Conservation (phyloP, 2,329 filamentous ascomycete genomes). For the Botrytis medusae region DNA sequence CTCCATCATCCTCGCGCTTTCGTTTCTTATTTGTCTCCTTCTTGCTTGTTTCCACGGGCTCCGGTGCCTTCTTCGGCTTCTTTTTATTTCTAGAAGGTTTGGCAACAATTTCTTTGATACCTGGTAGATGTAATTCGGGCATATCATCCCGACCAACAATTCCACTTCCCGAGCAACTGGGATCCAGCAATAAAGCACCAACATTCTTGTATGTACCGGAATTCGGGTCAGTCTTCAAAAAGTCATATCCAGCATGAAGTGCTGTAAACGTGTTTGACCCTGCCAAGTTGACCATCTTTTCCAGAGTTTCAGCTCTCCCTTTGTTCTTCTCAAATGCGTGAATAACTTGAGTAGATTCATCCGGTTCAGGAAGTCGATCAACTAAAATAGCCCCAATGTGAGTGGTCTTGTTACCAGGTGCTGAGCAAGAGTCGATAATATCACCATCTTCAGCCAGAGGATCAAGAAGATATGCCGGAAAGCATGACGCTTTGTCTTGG, state of each 20-base stretch:
- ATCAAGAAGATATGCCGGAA: constrained; percentile 85
- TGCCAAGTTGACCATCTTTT: constrained; percentile 80
- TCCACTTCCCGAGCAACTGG: constrained; percentile 92
- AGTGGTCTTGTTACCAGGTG: constrained; percentile 96
- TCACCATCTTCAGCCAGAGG: constrained; percentile 66
- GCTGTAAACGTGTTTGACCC: constrained; percentile 66
- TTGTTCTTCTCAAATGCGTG: constrained; percentile 79
- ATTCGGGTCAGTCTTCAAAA: constrained; percentile 70
- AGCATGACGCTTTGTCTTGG: constrained; percentile 96
- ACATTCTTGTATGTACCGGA: constrained; percentile 65
- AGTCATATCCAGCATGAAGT: constrained; percentile 76
- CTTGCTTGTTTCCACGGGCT: constrained; percentile 28
- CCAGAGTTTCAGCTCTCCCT: constrained; percentile 69
- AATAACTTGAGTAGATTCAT: constrained; percentile 50
- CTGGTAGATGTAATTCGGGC: constrained; percentile 63
- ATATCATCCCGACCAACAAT: constrained; percentile 87
- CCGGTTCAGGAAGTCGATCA: constrained; percentile 39
- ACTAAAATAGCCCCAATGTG: constrained; percentile 76
- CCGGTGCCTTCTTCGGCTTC: constrained; percentile 31
- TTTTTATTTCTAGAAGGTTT: constrained; percentile 37
- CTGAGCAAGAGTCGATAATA: constrained; percentile 89
- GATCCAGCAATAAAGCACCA: constrained; percentile 81
- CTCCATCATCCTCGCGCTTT: constrained; percentile 36
- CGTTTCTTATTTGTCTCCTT: constrained; percentile 37
- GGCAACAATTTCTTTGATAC: constrained; percentile 29